These are phyloP conservation scores for Leishmania major DNA, from an alignment of 208 protist species.

Conservation along the genomic window DNA sequence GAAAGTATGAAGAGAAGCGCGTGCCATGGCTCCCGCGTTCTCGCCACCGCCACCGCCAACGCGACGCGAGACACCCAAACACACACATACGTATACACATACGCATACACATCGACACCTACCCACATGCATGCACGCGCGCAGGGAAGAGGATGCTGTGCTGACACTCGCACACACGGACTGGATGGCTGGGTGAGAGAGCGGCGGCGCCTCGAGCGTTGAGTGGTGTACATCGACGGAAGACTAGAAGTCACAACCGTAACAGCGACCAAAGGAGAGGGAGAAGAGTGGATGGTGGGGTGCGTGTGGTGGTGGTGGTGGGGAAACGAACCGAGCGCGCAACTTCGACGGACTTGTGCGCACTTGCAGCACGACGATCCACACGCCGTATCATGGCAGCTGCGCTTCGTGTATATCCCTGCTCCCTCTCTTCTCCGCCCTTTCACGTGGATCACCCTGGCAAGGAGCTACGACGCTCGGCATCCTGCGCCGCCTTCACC, in stretches of 20 bases:
- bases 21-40: not conserved
- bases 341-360: not conserved
- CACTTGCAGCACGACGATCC: not conserved
- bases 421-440: not conserved
- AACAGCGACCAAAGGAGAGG: not conserved
- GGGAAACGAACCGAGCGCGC: not conserved
- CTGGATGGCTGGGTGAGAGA: not conserved
- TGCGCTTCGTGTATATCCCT: not conserved
- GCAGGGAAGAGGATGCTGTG: not conserved
- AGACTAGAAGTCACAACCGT: not conserved
- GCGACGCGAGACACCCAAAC: not conserved
- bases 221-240: not conserved
- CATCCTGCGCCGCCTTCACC: constrained; percentile 41
- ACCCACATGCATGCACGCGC: not conserved
- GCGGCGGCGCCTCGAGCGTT: not conserved
- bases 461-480: constrained; percentile 36
- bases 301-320: not conserved
- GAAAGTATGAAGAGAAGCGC: not conserved
- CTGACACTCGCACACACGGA: not conserved
- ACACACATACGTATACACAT: not conserved
- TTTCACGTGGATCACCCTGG: not conserved
- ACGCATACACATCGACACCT: not conserved
- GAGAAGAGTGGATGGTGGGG: not conserved
- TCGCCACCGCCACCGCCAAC: not conserved
- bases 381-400: not conserved